Conservation (phyloP, 345 rosid species). For the Citrus mangshanensis region DNA sequence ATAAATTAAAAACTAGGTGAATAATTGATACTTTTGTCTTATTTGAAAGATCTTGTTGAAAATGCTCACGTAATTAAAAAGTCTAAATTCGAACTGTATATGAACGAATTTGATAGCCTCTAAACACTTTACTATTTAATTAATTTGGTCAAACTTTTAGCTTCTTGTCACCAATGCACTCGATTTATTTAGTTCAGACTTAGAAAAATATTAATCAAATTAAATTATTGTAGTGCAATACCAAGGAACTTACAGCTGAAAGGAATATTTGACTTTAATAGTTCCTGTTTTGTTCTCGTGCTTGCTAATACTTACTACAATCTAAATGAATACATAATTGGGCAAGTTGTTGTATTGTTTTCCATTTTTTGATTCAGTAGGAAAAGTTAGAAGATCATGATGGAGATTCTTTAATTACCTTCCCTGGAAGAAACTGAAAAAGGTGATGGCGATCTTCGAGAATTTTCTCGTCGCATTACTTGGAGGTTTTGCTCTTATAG, state of each 20-base stretch:
- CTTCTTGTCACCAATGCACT: not conserved
- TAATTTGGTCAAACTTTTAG: not conserved
- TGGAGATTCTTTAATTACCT: no score
- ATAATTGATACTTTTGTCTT: no score
- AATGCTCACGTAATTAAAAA: no score
- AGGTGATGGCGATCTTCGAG: conserved; percentile 2
- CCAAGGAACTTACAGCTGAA: not conserved
- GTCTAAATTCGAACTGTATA: no score
- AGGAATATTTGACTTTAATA: not conserved
- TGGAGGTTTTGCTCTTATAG: not conserved
- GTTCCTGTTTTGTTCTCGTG: not conserved
- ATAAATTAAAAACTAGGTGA: no score
- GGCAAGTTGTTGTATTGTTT: not conserved
- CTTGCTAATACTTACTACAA: not conserved
- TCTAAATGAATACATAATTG: not conserved
- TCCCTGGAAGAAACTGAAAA: not conserved
- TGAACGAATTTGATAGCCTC: not conserved
- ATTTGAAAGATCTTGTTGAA: no score
- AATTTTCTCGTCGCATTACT: not conserved
- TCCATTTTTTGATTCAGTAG: not conserved
- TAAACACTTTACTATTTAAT: not conserved
- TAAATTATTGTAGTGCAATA: not conserved
- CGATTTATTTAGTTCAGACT: not conserved
- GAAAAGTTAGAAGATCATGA: not conserved
- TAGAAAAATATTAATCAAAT: not conserved